Conservation (phyloP, 1,139 yeast species). For the Geotrichum candidum region DNA sequence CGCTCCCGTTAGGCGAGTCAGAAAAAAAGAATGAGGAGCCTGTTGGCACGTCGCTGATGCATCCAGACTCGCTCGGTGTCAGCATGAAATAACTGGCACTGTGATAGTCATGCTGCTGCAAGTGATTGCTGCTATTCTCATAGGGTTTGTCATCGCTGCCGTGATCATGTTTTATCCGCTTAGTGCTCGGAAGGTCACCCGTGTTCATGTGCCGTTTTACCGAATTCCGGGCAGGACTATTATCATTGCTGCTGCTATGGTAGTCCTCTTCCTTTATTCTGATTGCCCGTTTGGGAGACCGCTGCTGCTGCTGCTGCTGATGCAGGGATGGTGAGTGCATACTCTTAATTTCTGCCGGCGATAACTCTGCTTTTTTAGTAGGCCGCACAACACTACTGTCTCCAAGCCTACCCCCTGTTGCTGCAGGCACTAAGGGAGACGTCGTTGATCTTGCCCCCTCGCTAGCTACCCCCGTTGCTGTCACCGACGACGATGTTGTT, state of each 20-base stretch:
- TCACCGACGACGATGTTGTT: neutral
- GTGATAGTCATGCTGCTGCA: conserved; percentile 1
- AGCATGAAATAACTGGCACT: conserved; percentile 24
- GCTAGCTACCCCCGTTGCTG: neutral
- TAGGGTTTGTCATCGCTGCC: neutral
- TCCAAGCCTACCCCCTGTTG: neutral
- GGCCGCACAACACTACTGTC: neutral
- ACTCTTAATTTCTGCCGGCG: neutral
- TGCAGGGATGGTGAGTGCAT: neutral
- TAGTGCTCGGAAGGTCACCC: neutral
- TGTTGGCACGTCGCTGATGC: conserved; percentile 21
- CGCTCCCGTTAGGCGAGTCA: conserved; percentile 1
- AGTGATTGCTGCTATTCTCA: neutral
- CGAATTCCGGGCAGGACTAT: neutral
- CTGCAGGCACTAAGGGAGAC: neutral
- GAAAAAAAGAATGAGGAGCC: conserved; percentile 5
- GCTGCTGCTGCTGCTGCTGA: neutral
- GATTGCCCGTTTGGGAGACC: neutral
- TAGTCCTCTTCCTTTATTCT: neutral
- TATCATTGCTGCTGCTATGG: neutral
- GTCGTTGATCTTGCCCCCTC: neutral
- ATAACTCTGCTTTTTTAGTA: neutral
- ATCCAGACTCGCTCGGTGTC: conserved; percentile 31
- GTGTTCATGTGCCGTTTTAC: conserved; percentile 1
- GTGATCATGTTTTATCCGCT: neutral